Percentiles rank a stretch among this genome's conserved stretches.
These are phyloP conservation scores for Ceratobasidium sp. DNA, from an alignment of 1,284 basidiomycete genomes.

Conservation along the genomic window DNA sequence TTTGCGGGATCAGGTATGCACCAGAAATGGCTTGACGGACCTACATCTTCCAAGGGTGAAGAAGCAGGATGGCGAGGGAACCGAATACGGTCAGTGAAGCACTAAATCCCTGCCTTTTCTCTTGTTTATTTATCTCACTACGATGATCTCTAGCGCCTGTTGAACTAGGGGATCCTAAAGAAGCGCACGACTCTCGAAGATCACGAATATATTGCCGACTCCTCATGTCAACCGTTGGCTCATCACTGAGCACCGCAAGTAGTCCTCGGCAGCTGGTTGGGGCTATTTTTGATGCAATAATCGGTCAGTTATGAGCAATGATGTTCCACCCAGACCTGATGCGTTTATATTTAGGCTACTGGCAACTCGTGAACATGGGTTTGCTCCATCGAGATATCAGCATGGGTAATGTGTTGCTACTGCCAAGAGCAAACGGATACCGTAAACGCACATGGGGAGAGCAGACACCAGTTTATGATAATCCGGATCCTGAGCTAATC, in stretches of 20 bases:
- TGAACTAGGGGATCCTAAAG: neutral
- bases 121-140: neutral
- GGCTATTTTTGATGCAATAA: neutral
- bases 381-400: slow-evolving; percentile 25
- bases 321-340: neutral
- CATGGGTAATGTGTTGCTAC: slow-evolving; percentile 25
- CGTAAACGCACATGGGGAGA: neutral
- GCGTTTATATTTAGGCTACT: slow-evolving; percentile 1
- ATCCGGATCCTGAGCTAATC: neutral
- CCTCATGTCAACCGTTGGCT: slow-evolving; percentile 20
- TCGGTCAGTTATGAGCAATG: slow-evolving; percentile 19
- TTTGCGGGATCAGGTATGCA: neutral
- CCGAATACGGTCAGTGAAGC: neutral
- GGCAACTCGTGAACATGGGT: slow-evolving; percentile 12
- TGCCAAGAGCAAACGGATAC: neutral
- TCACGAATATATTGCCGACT: neutral
- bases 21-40: neutral
- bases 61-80: neutral
- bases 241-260: neutral
- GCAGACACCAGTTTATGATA: neutral
- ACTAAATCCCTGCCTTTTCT: neutral
- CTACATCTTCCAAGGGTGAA: neutral
- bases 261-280: neutral
- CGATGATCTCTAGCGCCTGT: neutral
- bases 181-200: neutral